Evolutionary conservation across 2,329 filamentous ascomycete species (phyloP), one percentile per base, ranked within the genome.

Genomic region (Beauveria bassiana): DNA sequence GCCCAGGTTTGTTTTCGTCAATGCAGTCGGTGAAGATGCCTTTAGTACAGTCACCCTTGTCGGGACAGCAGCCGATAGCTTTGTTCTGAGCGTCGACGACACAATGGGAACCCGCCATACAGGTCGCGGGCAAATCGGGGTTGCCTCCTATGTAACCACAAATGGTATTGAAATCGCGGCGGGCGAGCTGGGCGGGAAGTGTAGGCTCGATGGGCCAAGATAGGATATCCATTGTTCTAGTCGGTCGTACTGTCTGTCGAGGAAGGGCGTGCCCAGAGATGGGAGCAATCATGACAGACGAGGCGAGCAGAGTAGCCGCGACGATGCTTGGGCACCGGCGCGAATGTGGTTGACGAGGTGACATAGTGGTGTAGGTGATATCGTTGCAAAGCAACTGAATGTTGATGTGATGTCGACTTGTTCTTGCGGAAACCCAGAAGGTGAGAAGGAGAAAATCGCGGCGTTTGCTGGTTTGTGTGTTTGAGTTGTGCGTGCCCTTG

Each of bases 21-120:
- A 84, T 80, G 63, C 83, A 86, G 45, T 75, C 77, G 2, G 83
- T 86, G 68, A 78, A 86, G 45, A 86, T 78, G 59, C 83, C 83
- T 3, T 75, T 73, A 1, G 79, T 81, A 69, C 83, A 86, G 7
- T 76, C 67, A 3, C 72, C 77, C 16, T 70, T 69, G 65, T 85
- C 75, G 1, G 83, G 82, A 67, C 83, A 86, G 68, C 82, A 85
- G 52, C 82, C 82, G 38, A 85, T 73, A n/a, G 78, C 78, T 31
- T 76, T 75, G 61, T 79, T 74, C 20, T 74, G 72, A 22, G 74
- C 70, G 64, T 85, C 82, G 49, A 82, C 72, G 26, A 82, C 83
- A 68, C 83, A 86, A 69, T 86, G 81, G 43, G 82, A 85, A 40
- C 82, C 83, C 0, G 78, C 75, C 31, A 76, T 78, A 68, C 83